Conservation (phyloP, 371 early-diverging fungal genomes). For the Saksenaea oblongispora region DNA sequence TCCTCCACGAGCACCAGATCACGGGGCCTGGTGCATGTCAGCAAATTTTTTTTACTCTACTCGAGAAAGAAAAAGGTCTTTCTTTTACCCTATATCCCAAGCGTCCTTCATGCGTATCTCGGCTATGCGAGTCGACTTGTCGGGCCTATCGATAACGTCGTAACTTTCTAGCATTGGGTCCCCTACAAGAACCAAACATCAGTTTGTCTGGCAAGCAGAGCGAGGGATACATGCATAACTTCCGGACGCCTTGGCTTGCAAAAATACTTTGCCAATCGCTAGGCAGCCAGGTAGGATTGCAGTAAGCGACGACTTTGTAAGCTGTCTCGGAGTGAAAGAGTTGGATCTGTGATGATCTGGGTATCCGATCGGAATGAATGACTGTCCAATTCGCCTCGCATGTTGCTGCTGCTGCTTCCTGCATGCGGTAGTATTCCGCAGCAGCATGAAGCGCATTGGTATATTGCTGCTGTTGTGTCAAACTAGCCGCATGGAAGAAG, state of each 20-base stretch:
- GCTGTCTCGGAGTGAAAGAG: neutral
- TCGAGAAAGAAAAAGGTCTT: neutral
- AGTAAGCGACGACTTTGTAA: neutral
- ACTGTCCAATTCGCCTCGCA: neutral
- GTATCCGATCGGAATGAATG: neutral
- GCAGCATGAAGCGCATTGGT: neutral
- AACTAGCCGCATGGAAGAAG: neutral
- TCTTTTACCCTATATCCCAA: slow-evolving; percentile 1
- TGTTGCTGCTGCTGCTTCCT: neutral
- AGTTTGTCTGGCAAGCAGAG: neutral
- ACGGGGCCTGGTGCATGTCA: slow-evolving; percentile 2
- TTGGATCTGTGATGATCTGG: neutral
- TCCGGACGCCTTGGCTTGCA: neutral
- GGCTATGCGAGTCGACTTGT: neutral
- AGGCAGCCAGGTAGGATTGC: neutral
- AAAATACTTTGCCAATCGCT: slow-evolving; percentile 1
- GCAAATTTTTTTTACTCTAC: neutral
- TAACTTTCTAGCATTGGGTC: neutral
- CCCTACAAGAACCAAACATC: neutral
- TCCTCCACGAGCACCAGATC: slow-evolving; percentile 1
- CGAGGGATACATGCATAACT: neutral
- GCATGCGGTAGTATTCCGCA: neutral
- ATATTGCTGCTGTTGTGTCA: neutral
- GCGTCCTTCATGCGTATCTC: neutral
- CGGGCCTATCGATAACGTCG: neutral